Evolutionary conservation across 2,329 filamentous ascomycete genomes (phyloP).

Genomic region (Thielaviopsis populi): DNA sequence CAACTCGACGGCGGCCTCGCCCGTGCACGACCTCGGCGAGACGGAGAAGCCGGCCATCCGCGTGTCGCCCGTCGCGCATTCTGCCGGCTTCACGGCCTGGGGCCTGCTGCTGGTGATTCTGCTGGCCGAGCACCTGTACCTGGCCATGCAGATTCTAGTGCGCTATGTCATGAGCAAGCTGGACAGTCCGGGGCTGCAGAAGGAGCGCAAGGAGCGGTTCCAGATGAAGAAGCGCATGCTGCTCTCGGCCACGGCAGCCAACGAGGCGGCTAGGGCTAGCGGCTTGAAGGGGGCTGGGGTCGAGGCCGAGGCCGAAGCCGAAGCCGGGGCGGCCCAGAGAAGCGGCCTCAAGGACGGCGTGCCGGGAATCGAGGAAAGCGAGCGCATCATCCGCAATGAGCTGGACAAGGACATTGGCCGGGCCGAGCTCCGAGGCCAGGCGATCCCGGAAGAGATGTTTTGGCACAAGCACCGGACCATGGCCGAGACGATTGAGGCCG

Average conservation of each 20-base stretch:
- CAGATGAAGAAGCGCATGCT: conserved; percentile 65
- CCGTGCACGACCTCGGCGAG: background rate
- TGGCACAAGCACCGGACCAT: conserved; percentile 47
- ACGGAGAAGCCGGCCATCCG: conserved; percentile 2
- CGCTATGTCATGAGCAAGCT: conserved; percentile 60
- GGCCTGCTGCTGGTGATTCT: conserved; percentile 69
- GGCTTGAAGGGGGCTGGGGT: conserved; percentile 42
- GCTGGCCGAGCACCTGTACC: conserved; percentile 76
- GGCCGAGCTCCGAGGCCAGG: conserved; percentile 25
- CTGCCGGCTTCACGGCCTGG: conserved; percentile 47
- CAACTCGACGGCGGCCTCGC: background rate
- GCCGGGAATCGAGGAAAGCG: conserved; percentile 35
- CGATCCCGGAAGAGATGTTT: conserved; percentile 38
- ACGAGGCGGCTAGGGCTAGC: conserved; percentile 45
- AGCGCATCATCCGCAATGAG: conserved; percentile 48
- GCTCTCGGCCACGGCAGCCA: conserved; percentile 20
- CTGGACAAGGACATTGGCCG: conserved; percentile 49
- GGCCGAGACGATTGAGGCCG: conserved; percentile 42
- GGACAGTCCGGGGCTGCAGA: conserved; percentile 73
- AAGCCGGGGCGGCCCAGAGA: too few relatives aligned
- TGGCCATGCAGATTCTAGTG: conserved; percentile 60
- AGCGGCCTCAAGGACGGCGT: conserved; percentile 21
- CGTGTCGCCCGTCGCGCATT: conserved; percentile 9
- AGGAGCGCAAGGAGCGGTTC: conserved; percentile 70
- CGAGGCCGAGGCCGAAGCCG: conserved; percentile 33